Percentiles rank a stretch among this genome's conserved stretches.
These are phyloP conservation scores for Colletotrichum horii DNA, from an alignment of 2,329 filamentous ascomycete genomes.

Conservation along the genomic window DNA sequence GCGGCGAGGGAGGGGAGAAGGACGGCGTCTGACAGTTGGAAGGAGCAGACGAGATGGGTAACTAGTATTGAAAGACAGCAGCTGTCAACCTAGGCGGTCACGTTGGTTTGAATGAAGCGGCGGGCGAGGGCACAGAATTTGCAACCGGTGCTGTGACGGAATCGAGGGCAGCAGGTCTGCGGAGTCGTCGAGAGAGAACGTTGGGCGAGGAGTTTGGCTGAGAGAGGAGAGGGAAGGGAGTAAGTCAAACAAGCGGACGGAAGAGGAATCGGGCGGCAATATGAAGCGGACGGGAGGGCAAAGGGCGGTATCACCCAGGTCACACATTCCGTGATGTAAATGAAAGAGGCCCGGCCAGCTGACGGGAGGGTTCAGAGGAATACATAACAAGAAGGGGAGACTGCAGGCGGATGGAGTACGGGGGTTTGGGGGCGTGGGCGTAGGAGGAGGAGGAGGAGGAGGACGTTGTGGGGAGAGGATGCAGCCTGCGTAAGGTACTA, in stretches of 20 bases:
- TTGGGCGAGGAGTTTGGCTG: neutral
- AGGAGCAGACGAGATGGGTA: neutral
- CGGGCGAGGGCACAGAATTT: neutral
- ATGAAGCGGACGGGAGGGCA: neutral
- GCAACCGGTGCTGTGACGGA: neutral
- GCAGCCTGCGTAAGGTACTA: neutral
- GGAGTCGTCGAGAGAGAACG: neutral
- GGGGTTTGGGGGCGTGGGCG: neutral
- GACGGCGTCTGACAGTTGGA: neutral
- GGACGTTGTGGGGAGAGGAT: neutral
- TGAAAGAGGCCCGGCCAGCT: slow-evolving; percentile 1
- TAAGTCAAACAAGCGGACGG: neutral
- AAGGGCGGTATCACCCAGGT: slow-evolving; percentile 2
- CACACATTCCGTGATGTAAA: slow-evolving; percentile 16
- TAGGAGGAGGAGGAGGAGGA: neutral
- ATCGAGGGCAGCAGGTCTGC: neutral
- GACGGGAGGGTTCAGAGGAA: neutral
- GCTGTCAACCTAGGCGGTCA: neutral
- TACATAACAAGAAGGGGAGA: neutral
- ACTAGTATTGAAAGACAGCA: neutral
- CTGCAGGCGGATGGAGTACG: neutral
- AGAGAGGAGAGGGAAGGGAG: neutral
- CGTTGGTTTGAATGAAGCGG: neutral
- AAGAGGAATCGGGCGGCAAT: slow-evolving; percentile 1
- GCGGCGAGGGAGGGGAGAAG: neutral